Base-by-base conservation (phyloP, 768 basidiomycete genomes). In the Krasilnikovozyma curviuscula region DNA sequence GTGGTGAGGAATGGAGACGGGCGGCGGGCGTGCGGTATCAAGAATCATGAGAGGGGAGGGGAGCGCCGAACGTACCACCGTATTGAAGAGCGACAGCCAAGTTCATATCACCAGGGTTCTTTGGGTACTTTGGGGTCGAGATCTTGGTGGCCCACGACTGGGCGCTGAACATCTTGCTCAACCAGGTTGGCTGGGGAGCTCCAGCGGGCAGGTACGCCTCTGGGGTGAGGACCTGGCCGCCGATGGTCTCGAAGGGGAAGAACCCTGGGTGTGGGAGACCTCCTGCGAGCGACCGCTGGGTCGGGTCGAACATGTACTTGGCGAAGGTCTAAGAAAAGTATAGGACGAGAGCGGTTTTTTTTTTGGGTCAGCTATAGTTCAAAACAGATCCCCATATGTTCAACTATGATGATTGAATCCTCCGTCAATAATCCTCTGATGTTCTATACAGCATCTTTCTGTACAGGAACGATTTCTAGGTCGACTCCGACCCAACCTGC, bases 71-170 rank as follows among this genome's bases (percentile, higher is more conserved):
- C n/a, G 31, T 19, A 19, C 48, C 31, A 56, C 73, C 71, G 56
- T 86, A 89, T 61, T 89, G 84, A 21, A 89, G 68, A 14, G 76
- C 70, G 13, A 64, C 67, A 0, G 75, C 69, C 3, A 88, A 68
- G 59, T 79, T 77, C 23, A 58, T 46, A 16, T 52, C 53, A 23
- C 38, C 27, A 1, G 75, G 60, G 30, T 60, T 54, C 19, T 54
- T 46, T 13, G 59, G 60, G 41, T 72, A 80, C 64, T 82, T 85
- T 7, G 74, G 75, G 3, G 71, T 74, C 54, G 69, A 69, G 47
- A 71, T 67, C 53, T 68, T 67, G 27, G 53, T 53, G 3, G 53
- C 54, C n/a, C n/a, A n/a, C n/a, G n/a, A n/a, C n/a, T n/a, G n/a
- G n/a, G n/a, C n/a, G n/a, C n/a, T n/a, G n/a, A 37, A 40, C 10